phyloP scores from a whole-genome alignment of 768 basidiomycete species.

The Tylopilus felleus region DNA sequence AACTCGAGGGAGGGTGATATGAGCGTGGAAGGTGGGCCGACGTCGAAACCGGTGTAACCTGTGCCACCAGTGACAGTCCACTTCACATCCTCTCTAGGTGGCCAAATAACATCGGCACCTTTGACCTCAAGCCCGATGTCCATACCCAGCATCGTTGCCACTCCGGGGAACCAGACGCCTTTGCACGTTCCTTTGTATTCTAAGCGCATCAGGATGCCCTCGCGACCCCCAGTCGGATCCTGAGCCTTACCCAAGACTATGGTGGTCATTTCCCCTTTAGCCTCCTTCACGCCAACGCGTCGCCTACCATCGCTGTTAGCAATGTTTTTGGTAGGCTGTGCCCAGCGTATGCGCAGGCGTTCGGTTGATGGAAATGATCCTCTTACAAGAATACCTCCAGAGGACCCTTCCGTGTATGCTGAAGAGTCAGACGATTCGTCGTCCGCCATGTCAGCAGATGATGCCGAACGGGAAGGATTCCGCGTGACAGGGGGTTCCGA shows the following conservation, averaged over 20 bases:
- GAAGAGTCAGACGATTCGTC: slow-evolving; percentile 80
- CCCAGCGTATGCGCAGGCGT: slow-evolving; percentile 74
- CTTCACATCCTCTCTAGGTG: slow-evolving; percentile 42
- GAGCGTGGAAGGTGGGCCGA: slow-evolving; percentile 40
- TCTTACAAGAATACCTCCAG: slow-evolving; percentile 65
- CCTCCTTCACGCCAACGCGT: slow-evolving; percentile 67
- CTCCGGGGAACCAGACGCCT: slow-evolving; percentile 79
- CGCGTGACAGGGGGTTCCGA: slow-evolving; percentile 76
- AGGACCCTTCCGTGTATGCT: slow-evolving; percentile 43
- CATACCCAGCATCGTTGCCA: slow-evolving; percentile 76
- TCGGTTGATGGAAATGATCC: slow-evolving; percentile 79
- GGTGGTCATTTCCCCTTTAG: slow-evolving; percentile 65
- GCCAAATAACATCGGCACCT: slow-evolving; percentile 69
- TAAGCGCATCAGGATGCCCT: slow-evolving; percentile 61
- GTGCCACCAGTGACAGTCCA: slow-evolving; percentile 64
- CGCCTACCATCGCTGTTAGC: slow-evolving; percentile 52
- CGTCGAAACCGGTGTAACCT: slow-evolving; percentile 72
- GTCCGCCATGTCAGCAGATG: slow-evolving; percentile 72
- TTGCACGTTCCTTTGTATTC: slow-evolving; percentile 73
- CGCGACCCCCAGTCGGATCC: slow-evolving; percentile 36
- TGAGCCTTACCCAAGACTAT: slow-evolving; percentile 49
- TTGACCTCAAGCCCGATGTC: slow-evolving; percentile 69
- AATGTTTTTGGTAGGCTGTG: slow-evolving; percentile 53
- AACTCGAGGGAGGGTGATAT: slow-evolving; percentile 50
- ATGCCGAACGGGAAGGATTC: slow-evolving; percentile 48